These are phyloP conservation scores for Pichia gijzeniarum DNA, from an alignment of 805 yeast genomes.

Conservation along the genomic window DNA sequence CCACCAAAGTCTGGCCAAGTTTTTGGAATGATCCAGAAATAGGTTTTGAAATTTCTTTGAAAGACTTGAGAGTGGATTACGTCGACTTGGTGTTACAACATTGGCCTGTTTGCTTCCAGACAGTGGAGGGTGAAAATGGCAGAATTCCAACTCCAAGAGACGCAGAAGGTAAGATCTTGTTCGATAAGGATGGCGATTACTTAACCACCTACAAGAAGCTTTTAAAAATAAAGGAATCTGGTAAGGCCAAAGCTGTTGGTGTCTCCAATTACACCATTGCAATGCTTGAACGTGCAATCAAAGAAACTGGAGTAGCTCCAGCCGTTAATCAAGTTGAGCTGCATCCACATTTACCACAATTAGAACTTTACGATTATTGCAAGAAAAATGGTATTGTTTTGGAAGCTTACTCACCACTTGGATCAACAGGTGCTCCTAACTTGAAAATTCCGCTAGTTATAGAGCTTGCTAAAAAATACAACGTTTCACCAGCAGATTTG, in stretches of 20 bases:
- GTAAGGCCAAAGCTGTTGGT: constrained; percentile 62
- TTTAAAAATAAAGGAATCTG: constrained; percentile 51
- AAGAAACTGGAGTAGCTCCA: constrained; percentile 50
- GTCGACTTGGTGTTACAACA: constrained; percentile 62
- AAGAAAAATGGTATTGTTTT: constrained; percentile 46
- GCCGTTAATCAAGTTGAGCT: constrained; percentile 71
- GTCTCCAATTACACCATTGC: constrained; percentile 65
- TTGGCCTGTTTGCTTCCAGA: constrained; percentile 49
- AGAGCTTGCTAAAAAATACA: constrained; percentile 40
- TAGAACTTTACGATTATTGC: constrained; percentile 49
- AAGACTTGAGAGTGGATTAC: constrained; percentile 47
- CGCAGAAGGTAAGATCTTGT: constrained; percentile 33
- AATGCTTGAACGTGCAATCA: constrained; percentile 48
- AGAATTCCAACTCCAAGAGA: constrained; percentile 34
- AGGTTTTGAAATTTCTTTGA: constrained; percentile 34
- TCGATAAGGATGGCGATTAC: constrained; percentile 74
- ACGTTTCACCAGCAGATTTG: constrained; percentile 43
- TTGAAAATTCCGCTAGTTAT: constrained; percentile 38
- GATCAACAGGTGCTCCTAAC: constrained; percentile 51
- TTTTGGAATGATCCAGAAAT: constrained; percentile 31
- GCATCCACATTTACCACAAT: constrained; percentile 68
- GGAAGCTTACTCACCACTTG: constrained; percentile 79
- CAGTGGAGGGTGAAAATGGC: constrained; percentile 30
- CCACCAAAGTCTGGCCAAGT: constrained; percentile 62
- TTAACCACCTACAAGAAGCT: constrained; percentile 62